Percentiles rank a stretch among this genome's conserved stretches.
phyloP scores from a whole-genome alignment of 2,329 filamentous ascomycete species.

The Chrysosporium queenslandicum region DNA sequence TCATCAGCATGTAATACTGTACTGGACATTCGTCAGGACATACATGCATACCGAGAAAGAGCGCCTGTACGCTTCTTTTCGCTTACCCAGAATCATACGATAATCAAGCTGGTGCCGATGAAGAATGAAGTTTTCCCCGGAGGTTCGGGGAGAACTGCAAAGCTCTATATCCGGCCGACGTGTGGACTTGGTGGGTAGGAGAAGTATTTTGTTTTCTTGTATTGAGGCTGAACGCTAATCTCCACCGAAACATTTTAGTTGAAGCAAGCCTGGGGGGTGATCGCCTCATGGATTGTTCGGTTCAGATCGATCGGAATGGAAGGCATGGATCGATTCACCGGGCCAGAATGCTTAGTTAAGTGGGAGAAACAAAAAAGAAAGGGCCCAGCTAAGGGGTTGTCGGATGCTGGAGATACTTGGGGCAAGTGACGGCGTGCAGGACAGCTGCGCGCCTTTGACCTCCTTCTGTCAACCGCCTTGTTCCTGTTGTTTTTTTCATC shows the following conservation, averaged over 20 bases:
- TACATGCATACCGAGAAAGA: too few relatives aligned
- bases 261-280: conserved; percentile 2
- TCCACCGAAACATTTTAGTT: background rate
- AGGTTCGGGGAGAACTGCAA: too few relatives aligned
- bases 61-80: too few relatives aligned
- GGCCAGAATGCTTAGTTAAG: background rate
- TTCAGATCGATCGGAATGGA: conserved; percentile 1
- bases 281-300: conserved; percentile 4
- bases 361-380: too few relatives aligned
- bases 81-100: too few relatives aligned
- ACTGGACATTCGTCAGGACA: too few relatives aligned
- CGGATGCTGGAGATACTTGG: background rate
- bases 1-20: too few relatives aligned
- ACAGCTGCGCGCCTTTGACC: background rate
- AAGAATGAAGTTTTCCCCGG: too few relatives aligned
- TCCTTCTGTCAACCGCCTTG: background rate
- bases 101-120: too few relatives aligned
- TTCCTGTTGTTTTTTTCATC: background rate
- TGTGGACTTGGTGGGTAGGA: too few relatives aligned
- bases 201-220: too few relatives aligned
- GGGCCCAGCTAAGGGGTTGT: background rate
- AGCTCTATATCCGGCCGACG: too few relatives aligned
- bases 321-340: conserved; percentile 2
- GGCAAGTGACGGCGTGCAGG: background rate
- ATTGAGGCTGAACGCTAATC: background rate